Evolutionary conservation across 2,329 filamentous ascomycete genomes (phyloP).

Genomic region (Aspergillus sp.): DNA sequence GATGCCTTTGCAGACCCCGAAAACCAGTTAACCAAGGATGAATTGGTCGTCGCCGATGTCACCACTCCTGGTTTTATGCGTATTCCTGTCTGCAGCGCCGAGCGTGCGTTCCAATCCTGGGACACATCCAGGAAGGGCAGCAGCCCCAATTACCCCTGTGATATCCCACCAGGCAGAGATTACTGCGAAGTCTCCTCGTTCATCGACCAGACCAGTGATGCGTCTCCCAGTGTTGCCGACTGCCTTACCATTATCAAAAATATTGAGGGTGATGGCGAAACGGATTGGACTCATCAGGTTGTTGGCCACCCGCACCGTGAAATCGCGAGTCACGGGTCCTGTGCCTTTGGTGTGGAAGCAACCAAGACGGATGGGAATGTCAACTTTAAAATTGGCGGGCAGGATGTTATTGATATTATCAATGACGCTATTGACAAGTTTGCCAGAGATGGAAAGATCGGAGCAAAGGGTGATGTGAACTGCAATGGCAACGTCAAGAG

Average conservation of each 20-base stretch:
- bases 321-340: constrained; percentile 4
- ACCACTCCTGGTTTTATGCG: constrained; percentile 36
- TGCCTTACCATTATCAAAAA: constrained; percentile 16
- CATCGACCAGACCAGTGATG: constrained; percentile 24
- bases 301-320: constrained; percentile 8
- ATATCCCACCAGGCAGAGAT: constrained; percentile 8
- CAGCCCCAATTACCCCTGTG: constrained; percentile 12
- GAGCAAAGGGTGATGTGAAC: constrained; percentile 16
- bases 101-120: constrained; percentile 34
- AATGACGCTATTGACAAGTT: constrained; percentile 4
- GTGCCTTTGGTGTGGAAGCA: constrained; percentile 11
- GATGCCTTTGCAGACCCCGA: constrained; percentile 18
- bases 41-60: constrained; percentile 28
- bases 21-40: constrained; percentile 18
- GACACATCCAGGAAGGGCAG: constrained; percentile 18
- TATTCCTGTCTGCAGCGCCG: constrained; percentile 39
- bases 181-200: constrained; percentile 8
- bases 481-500: constrained; percentile 17
- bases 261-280: constrained; percentile 10
- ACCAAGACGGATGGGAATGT: constrained; percentile 8
- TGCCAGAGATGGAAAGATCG: constrained; percentile 8
- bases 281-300: constrained; percentile 6
- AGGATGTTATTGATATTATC: constrained; percentile 17
- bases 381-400: constrained; percentile 11
- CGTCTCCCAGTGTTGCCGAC: constrained; percentile 12